Conservation (phyloP, 805 yeast species). For the Cyberlindnera euphorbiae region DNA sequence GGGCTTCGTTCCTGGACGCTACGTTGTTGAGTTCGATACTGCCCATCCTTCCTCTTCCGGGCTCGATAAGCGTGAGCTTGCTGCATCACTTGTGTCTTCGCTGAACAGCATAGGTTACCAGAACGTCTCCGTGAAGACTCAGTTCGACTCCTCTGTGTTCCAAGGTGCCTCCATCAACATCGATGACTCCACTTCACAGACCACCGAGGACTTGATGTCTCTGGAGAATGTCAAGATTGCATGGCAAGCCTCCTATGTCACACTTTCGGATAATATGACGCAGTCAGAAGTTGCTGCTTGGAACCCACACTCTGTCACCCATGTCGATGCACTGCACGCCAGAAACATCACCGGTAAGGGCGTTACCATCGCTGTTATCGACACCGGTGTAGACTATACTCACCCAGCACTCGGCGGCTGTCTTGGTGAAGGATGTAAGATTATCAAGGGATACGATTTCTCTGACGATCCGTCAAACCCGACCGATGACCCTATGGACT, state of each 20-base stretch:
- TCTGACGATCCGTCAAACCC: conserved; percentile 7
- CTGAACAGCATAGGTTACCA: conserved; percentile 7
- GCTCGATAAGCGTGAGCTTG: conserved; percentile 7
- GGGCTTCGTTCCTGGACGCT: conserved; percentile 13
- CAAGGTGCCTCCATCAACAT: conserved; percentile 14
- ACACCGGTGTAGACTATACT: conserved; percentile 11
- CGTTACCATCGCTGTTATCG: conserved; percentile 5
- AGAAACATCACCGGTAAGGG: conserved; percentile 4
- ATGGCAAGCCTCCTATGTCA: conserved; percentile 14
- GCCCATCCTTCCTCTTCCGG: conserved; percentile 2
- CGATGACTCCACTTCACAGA: conserved; percentile 1
- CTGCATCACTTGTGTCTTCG: conserved; percentile 1
- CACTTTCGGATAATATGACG: conserved; percentile 6
- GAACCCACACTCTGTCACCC: conserved; percentile 7
- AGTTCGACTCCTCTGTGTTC: conserved; percentile 12
- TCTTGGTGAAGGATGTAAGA: conserved; percentile 7
- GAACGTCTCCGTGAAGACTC: conserved; percentile 6
- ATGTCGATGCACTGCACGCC: conserved; percentile 3
- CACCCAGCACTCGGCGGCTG: conserved; percentile 9
- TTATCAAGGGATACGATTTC: conserved; percentile 16
- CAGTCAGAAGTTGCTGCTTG: conserved; percentile 2
- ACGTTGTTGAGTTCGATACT: conserved; percentile 12
- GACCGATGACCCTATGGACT: conserved; percentile 13
- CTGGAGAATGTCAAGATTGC: conserved; percentile 11
- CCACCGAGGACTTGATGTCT: conserved; percentile 8